Base-by-base conservation (phyloP, 257 asterid genomes). In the Petunia secreta region DNA sequence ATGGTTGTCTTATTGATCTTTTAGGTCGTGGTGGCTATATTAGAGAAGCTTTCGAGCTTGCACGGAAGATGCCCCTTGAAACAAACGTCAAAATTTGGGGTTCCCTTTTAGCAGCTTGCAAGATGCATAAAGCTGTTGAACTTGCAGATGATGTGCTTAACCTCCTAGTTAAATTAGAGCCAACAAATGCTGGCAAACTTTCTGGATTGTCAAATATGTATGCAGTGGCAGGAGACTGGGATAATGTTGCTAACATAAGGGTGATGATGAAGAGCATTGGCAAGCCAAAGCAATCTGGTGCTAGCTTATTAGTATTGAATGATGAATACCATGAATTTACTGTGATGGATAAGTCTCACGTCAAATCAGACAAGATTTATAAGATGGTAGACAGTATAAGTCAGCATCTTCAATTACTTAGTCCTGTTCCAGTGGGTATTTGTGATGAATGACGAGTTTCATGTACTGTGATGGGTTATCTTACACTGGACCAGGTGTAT, bases 1-100 rank as follows among this genome's bases (percentile, higher is more conserved):
- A 90, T 65, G 98, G 98, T 79, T 91, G 97, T 88, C 62, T 89
- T 85, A 89, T 91, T 57, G 97, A 91, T 82, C 96, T 91, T 40
- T 85, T 94, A 86, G 98, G 97, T 4, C 97, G 98, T 73, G 91
- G 89, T 64, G 98, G 98, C 48, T 84, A 81, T 38, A 87, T 94
- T n/a, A 71, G 46, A 13, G 98, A 91, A 84, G 96, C 98, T 62
- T 86, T 91, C 48, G 86, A 81, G 80, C 86, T 94, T 62, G 82
- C 89, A 37, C 86, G 81, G 6, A 78, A 82, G 84, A 94, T 92
- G 98, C 98, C 98, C 3, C 82, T 90, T 50, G 92, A 94, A 75
- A 95, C 98, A 25, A 94, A 93, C 76, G 84, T 86, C 38, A 91
- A 85, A 75, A 89, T 93, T 62, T 93, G 94, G 95, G 86, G 92